Evolutionary conservation across 2,329 filamentous ascomycete species (phyloP).

Genomic region (Nakataea oryzae): DNA sequence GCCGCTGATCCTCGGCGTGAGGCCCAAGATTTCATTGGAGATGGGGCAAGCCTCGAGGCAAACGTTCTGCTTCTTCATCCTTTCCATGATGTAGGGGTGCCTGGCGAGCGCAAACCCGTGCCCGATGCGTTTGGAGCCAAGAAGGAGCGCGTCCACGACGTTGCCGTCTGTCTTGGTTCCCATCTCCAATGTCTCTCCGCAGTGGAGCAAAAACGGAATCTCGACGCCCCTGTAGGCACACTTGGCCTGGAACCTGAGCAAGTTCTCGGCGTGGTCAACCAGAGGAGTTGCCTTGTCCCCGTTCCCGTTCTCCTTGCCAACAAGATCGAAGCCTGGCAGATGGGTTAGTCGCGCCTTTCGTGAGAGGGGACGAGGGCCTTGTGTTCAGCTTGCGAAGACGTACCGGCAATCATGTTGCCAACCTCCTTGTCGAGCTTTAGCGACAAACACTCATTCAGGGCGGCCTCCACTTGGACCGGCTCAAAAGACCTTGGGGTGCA

Average conservation of each 20-base stretch:
- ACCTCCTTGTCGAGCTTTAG: constrained; percentile 34
- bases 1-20: constrained; percentile 54
- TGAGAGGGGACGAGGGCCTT: neutral
- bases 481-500: constrained; percentile 55
- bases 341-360: neutral
- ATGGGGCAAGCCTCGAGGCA: constrained; percentile 71
- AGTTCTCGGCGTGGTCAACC: constrained; percentile 39
- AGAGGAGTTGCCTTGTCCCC: too few species aligned
- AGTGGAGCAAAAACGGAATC: constrained; percentile 68
- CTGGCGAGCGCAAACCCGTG: constrained; percentile 62
- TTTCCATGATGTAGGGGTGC: constrained; percentile 55
- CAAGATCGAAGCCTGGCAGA: constrained; percentile 52
- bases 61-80: constrained; percentile 52
- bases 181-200: constrained; percentile 61
- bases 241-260: constrained; percentile 43
- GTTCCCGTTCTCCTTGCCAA: constrained; percentile 56
- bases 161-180: constrained; percentile 55
- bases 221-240: constrained; percentile 38
- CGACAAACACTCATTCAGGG: constrained; percentile 49
- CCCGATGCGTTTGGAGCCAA: constrained; percentile 59
- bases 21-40: constrained; percentile 64
- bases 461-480: constrained; percentile 31
- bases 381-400: constrained; percentile 12
- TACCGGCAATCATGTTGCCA: constrained; percentile 57
- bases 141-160: constrained; percentile 55